Conservation (phyloP, 2,329 filamentous ascomycete genomes). For the Pseudogymnoascus sp. region DNA sequence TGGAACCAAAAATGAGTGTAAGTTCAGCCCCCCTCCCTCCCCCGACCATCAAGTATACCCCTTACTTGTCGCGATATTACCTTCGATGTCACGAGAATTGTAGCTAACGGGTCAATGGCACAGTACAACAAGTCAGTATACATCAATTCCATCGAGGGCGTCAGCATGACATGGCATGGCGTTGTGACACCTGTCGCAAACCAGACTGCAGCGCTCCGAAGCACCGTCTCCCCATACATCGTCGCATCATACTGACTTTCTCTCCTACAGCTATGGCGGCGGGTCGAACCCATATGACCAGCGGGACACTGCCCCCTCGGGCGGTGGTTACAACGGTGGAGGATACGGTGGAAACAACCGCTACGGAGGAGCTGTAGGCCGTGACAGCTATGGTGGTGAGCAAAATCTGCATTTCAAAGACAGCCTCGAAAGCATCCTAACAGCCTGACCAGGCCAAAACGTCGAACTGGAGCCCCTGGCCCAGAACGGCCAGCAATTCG, state of each 20-base stretch:
- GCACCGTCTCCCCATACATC: background rate
- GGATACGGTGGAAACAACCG: constrained; percentile 20
- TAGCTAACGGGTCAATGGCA: constrained; percentile 21
- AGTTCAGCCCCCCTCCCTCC: background rate
- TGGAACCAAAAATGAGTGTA: background rate
- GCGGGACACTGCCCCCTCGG: constrained; percentile 33
- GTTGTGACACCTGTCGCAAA: background rate
- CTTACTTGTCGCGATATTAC: background rate
- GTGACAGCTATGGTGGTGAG: constrained; percentile 32
- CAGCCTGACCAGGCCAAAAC: constrained; percentile 22
- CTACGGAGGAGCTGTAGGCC: constrained; percentile 28
- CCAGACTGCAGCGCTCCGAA: constrained; percentile 9
- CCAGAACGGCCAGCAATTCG: constrained; percentile 40
- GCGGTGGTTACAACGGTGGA: constrained; percentile 32
- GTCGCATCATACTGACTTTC: constrained; percentile 25
- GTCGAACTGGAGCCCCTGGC: constrained; percentile 65
- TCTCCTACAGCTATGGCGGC: constrained; percentile 42
- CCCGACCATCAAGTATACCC: background rate
- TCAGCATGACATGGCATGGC: constrained; percentile 6
- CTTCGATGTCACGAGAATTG: background rate
- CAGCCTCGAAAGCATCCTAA: constrained; percentile 8
- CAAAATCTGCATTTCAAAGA: constrained; percentile 7
- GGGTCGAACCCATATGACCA: constrained; percentile 52
- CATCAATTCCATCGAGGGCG: constrained; percentile 11
- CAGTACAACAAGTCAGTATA: constrained; percentile 37